Percentiles rank a stretch among this genome's conserved stretches.
phyloP scores from a whole-genome alignment of 192 early-diverging fungal genomes.

The Podila clonocystis region DNA sequence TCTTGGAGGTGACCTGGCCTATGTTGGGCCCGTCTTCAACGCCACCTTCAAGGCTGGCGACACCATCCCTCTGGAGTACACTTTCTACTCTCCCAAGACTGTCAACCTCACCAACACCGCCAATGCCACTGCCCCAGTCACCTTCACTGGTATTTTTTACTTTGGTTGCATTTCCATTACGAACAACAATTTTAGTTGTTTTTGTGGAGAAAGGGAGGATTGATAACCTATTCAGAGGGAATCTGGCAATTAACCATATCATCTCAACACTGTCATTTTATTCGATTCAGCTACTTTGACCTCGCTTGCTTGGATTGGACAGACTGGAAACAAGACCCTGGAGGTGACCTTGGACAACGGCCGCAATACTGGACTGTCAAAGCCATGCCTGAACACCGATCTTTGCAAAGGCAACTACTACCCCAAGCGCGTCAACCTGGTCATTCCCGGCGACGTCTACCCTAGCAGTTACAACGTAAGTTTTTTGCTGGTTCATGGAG shows the following conservation, averaged over 20 bases:
- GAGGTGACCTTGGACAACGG: slow-evolving; percentile 23
- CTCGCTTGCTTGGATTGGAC: slow-evolving; percentile 23
- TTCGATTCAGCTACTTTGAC: slow-evolving; percentile 20
- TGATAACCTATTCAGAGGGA: neutral
- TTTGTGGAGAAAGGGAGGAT: neutral
- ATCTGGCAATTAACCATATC: neutral
- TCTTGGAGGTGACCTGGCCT: slow-evolving; percentile 37
- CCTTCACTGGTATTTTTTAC: slow-evolving; percentile 10
- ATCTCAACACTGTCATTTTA: neutral
- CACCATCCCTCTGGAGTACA: slow-evolving; percentile 42
- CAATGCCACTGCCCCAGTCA: slow-evolving; percentile 6
- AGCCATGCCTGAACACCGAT: slow-evolving; percentile 17
- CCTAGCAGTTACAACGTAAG: slow-evolving; percentile 41
- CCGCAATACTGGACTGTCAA: slow-evolving; percentile 9
- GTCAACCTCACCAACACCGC: slow-evolving; percentile 12
- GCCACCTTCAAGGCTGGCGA: slow-evolving; percentile 51
- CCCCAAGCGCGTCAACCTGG: slow-evolving; percentile 40
- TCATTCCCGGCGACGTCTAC: slow-evolving; percentile 14
- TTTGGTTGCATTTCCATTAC: neutral
- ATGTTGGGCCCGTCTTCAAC: slow-evolving; percentile 28
- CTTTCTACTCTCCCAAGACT: slow-evolving; percentile 26
- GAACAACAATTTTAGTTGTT: neutral
- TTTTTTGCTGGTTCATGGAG: neutral
- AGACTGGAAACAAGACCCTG: slow-evolving; percentile 30
- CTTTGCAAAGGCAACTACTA: slow-evolving; percentile 28